phyloP scores from a whole-genome alignment of 768 basidiomycete species.

The Suillus cothurnatus region DNA sequence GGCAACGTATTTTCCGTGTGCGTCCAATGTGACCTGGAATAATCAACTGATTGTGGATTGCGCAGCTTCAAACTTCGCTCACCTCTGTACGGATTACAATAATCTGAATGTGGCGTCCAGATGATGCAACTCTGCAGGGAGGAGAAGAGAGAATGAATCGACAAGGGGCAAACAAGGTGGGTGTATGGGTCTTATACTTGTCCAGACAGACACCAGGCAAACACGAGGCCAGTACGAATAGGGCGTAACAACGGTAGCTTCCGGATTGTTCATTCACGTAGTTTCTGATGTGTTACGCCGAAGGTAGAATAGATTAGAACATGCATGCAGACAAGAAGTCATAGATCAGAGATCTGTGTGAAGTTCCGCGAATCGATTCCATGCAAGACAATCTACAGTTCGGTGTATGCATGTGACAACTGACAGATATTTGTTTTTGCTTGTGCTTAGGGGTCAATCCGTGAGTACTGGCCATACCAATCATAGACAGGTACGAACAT shows the following conservation, averaged over 20 bases:
- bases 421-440: too few species aligned
- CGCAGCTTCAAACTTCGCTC: neutral
- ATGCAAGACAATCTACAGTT: too few species aligned
- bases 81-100: neutral
- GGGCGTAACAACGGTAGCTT: neutral
- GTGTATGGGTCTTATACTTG: neutral
- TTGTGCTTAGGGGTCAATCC: neutral
- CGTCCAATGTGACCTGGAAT: neutral
- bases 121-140: neutral
- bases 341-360: neutral
- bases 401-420: too few species aligned
- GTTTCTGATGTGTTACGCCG: neutral
- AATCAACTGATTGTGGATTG: neutral
- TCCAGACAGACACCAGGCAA: neutral
- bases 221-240: neutral
- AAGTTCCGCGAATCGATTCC: neutral
- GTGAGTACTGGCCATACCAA: neutral
- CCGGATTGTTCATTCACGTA: neutral
- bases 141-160: neutral
- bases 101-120: neutral
- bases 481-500: neutral
- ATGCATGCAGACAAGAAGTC: neutral
- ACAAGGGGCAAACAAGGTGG: neutral
- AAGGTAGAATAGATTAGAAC: neutral
- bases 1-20: neutral